phyloP scores from a whole-genome alignment of 75 land plant genomes.

The Pseudotsuga menziesii region DNA sequence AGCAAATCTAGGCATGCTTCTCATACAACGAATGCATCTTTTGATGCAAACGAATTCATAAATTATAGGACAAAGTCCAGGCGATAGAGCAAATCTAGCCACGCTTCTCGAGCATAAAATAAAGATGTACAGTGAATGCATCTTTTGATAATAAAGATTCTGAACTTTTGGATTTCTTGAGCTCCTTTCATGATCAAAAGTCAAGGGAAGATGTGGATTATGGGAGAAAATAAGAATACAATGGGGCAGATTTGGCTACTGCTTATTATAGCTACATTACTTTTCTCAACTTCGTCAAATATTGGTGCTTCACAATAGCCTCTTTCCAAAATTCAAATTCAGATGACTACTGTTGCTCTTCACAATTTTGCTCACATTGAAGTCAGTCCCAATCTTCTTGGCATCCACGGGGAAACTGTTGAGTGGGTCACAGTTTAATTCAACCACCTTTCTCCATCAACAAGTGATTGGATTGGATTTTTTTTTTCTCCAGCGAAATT shows the following conservation, averaged over 20 bases:
- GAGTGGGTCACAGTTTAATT: constrained; percentile 71
- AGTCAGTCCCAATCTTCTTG: constrained; percentile 8
- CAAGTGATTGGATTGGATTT: constrained; percentile 91
- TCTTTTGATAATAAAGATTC: no score
- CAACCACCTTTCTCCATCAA: constrained; percentile 44
- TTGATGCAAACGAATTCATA: no score
- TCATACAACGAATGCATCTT: no score
- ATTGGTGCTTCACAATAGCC: constrained; percentile 1
- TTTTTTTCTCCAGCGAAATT: constrained; percentile 96
- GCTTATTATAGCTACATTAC: not conserved
- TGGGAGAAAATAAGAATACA: no score
- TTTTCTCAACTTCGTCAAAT: not conserved
- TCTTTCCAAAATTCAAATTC: constrained; percentile 12
- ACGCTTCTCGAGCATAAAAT: no score
- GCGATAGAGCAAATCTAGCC: no score
- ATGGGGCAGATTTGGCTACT: not conserved
- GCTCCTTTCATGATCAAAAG: no score
- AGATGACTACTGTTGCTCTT: not conserved
- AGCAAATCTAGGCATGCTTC: no score
- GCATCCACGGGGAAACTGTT: constrained; percentile 27
- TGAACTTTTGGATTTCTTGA: no score
- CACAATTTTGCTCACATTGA: constrained; percentile 1
- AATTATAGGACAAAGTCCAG: no score
- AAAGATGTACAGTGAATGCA: no score
- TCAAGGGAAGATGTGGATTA: no score